These are phyloP conservation scores for Eucommia ulmoides DNA, from an alignment of 257 asterid species.

Conservation along the genomic window DNA sequence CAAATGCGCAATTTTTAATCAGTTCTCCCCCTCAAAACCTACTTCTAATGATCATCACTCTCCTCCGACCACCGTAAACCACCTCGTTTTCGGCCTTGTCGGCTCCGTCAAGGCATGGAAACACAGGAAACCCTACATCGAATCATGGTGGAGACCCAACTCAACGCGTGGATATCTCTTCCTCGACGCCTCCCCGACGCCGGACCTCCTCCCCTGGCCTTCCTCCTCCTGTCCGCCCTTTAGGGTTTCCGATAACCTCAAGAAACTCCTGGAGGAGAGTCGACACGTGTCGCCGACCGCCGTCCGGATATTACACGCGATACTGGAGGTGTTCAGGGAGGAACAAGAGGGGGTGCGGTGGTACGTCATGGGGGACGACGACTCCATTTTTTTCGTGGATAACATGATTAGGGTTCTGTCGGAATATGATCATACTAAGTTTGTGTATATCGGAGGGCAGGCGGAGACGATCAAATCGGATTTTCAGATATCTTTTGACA, in stretches of 20 bases:
- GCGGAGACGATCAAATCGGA: conserved; percentile 80
- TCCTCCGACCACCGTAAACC: conserved; percentile 31
- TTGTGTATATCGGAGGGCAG: conserved; percentile 62
- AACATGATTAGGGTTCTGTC: conserved; percentile 53
- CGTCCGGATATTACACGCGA: conserved; percentile 60
- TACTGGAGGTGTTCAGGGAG: conserved; percentile 60
- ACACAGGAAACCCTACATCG: conserved; percentile 30
- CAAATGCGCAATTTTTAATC: too few species aligned
- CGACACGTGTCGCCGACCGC: conserved; percentile 34
- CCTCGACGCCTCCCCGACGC: conserved; percentile 31
- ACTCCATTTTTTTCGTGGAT: conserved; percentile 63
- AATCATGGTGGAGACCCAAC: conserved; percentile 62
- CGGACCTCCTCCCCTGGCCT: conserved; percentile 46
- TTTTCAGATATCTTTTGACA: conserved; percentile 53
- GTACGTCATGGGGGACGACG: conserved; percentile 93
- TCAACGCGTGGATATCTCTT: conserved; percentile 37
- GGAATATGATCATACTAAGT: conserved; percentile 58
- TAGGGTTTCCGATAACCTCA: conserved; percentile 25
- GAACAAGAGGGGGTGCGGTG: conserved; percentile 57
- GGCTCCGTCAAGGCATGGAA: conserved; percentile 48
- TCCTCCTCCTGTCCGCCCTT: conserved; percentile 46
- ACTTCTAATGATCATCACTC: too few species aligned
- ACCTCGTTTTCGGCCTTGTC: conserved; percentile 43
- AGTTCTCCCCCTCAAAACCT: too few species aligned
- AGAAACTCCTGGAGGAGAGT: conserved; percentile 15